phyloP scores from a whole-genome alignment of 768 basidiomycete genomes.

The Russula sp. region DNA sequence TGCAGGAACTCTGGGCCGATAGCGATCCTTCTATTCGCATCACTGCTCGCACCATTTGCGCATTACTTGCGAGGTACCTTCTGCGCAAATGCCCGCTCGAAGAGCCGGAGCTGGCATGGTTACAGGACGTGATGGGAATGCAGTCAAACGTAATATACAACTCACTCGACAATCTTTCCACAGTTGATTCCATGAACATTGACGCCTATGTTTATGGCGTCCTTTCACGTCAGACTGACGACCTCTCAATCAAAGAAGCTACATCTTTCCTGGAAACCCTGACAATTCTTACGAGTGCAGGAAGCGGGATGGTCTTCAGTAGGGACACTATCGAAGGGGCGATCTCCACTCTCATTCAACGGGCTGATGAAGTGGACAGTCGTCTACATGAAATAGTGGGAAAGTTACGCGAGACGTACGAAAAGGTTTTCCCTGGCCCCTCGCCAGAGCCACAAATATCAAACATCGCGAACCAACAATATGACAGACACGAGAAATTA shows the following conservation, averaged over 20 bases:
- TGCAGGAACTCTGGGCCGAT: conserved; percentile 4
- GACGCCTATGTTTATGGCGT: conserved; percentile 4
- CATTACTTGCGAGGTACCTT: conserved; percentile 8
- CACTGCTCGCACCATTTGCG: conserved; percentile 6
- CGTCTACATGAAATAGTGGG: conserved; percentile 26
- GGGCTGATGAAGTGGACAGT: conserved; percentile 6
- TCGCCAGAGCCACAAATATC: not conserved
- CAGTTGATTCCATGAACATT: conserved; percentile 2
- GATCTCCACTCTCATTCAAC: not conserved
- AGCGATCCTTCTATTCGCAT: conserved; percentile 5
- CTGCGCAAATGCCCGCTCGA: not conserved
- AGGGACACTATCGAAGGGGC: not conserved
- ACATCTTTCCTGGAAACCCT: conserved; percentile 3
- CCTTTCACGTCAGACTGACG: not conserved
- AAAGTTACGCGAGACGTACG: not conserved
- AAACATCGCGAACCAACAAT: not conserved
- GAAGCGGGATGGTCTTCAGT: not conserved
- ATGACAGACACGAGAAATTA: not conserved
- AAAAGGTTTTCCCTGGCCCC: not conserved
- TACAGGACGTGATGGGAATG: not conserved
- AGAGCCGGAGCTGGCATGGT: conserved; percentile 5
- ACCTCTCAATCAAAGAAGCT: not conserved
- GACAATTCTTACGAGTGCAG: not conserved
- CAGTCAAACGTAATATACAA: conserved; percentile 1
- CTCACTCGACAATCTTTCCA: not conserved